Evolutionary conservation across 1,284 basidiomycete species (phyloP), one percentile per base, ranked within the genome.

Genomic region (Hortiboletus rubellus): DNA sequence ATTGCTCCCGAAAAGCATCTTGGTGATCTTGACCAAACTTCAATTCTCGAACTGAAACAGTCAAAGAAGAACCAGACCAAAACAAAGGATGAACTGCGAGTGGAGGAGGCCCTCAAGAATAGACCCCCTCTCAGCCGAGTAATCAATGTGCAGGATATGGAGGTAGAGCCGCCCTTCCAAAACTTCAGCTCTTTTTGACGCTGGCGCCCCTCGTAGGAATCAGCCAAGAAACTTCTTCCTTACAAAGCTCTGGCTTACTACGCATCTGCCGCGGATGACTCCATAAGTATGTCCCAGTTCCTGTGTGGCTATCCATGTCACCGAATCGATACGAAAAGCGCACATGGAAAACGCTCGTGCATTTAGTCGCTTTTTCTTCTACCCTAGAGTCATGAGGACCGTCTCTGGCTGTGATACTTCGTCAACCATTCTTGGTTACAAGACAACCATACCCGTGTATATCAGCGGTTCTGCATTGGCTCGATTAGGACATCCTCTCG

Each of bases 401-500:
- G 84, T 95, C 22, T 82, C 83, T 7, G 68, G 79, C 46, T 87
- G 88, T 54, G 87, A 94, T 72, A 82, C 88, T 5, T 86, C 85
- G 0, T 93, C 92, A 2, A 85, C 79, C 9, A 87, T 96, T 59
- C 80, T 95, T 48, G 92, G 91, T 8, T 83, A 82, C 69, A 79
- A 79, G 51, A 86, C 87, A n/a, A 79, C 83, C 1, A 82, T 94
- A 57, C 93, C 93, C 0, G 77, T 96, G 17, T 96, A 94, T 73
- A 91, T 94, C 48, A 87, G 86, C 46, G 92, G 90, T 14, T 91
- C 90, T 24, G 94, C 93, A 6, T 85, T 96, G 61, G 94, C 93
- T n/a, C 90, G 89, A 66, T 80, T 96, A 4, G 94, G 94, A 2
- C 94, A 97, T 69, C 94, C 94, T 44, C 54, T 64, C 76, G 94